These are phyloP conservation scores for Leptodontidium sp. DNA, from an alignment of 2,329 filamentous ascomycete genomes.

Conservation along the genomic window DNA sequence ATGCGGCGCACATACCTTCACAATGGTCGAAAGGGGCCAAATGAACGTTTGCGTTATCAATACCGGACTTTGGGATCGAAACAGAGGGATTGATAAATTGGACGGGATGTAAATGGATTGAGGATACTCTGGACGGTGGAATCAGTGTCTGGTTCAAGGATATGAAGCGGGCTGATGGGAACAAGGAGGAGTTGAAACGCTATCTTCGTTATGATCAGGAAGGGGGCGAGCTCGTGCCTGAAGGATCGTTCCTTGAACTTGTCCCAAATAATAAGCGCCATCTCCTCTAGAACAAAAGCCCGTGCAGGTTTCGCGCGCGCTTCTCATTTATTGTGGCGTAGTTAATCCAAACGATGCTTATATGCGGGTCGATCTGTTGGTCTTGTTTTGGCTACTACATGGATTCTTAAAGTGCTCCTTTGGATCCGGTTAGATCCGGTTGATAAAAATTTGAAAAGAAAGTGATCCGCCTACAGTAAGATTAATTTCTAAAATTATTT, in stretches of 20 bases:
- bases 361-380: too few species aligned
- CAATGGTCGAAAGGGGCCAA: slow-evolving; percentile 37
- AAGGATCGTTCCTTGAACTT: slow-evolving; percentile 15
- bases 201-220: slow-evolving; percentile 26
- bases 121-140: slow-evolving; percentile 62
- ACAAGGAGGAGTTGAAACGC: slow-evolving; percentile 27
- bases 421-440: too few species aligned
- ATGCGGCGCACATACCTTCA: slow-evolving; percentile 54
- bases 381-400: too few species aligned
- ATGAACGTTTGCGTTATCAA: slow-evolving; percentile 44
- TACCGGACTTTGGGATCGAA: slow-evolving; percentile 34
- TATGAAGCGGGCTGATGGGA: slow-evolving; percentile 31
- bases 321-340: too few species aligned
- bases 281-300: too few species aligned
- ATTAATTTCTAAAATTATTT: too few species aligned
- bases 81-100: slow-evolving; percentile 42
- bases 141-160: slow-evolving; percentile 53
- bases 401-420: too few species aligned
- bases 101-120: slow-evolving; percentile 41
- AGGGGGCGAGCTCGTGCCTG: slow-evolving; percentile 28
- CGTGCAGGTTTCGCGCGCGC: too few species aligned
- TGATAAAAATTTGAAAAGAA: too few species aligned
- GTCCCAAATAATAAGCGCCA: too few species aligned
- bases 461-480: too few species aligned
- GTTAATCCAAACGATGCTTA: too few species aligned